phyloP scores from a whole-genome alignment of 2,329 filamentous ascomycete genomes.

The Colletotrichum plurivorum region DNA sequence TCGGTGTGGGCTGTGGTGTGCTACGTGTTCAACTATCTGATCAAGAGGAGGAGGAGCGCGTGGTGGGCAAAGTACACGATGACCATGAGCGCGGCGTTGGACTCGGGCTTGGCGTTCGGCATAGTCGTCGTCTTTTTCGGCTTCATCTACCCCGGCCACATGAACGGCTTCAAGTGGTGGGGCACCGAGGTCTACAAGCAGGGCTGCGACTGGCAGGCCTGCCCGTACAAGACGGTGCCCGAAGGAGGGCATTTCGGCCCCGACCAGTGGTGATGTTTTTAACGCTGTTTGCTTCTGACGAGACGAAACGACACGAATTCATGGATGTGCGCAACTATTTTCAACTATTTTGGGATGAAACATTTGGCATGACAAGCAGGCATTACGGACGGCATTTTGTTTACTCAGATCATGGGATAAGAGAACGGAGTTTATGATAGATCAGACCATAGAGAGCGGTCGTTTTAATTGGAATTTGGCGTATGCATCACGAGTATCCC shows the following conservation, averaged over 20 bases:
- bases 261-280: slow-evolving; percentile 64
- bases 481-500: no score
- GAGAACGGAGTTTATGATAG: slow-evolving; percentile 5
- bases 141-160: slow-evolving; percentile 85
- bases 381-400: not conserved
- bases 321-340: not conserved
- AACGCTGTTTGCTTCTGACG: not conserved
- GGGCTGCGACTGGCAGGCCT: slow-evolving; percentile 89
- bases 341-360: not conserved
- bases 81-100: slow-evolving; percentile 86
- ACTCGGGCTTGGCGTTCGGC: slow-evolving; percentile 86
- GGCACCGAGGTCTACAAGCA: slow-evolving; percentile 88
- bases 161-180: slow-evolving; percentile 86
- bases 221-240: slow-evolving; percentile 75
- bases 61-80: slow-evolving; percentile 97
- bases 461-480: no score
- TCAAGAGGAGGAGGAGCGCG: slow-evolving; percentile 76
- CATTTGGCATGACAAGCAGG: not conserved
- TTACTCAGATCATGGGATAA: slow-evolving; percentile 7
- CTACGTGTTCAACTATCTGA: slow-evolving; percentile 85
- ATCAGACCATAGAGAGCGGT: no score
- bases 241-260: slow-evolving; percentile 78
- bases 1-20: slow-evolving; percentile 89
- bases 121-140: slow-evolving; percentile 89
- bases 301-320: slow-evolving; percentile 31